A percentile compares a stretch with the other conserved stretches of the same genome.
These are phyloP conservation scores for Polytrichum formosum DNA, from an alignment of 225 moss, liverwort and hornwort genomes.

Conservation along the genomic window DNA sequence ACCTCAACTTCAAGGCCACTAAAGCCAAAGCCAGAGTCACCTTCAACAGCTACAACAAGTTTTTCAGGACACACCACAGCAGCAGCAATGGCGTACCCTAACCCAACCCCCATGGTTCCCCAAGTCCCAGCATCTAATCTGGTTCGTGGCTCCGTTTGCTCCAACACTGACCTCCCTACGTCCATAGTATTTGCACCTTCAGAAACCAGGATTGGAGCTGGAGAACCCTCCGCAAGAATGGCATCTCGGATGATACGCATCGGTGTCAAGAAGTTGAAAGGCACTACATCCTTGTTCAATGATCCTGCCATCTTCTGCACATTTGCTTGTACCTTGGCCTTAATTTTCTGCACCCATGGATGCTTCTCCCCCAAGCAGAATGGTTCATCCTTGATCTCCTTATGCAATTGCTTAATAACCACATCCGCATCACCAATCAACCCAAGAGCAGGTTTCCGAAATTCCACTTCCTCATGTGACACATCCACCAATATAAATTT, in stretches of 20 bases:
- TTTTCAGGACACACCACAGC: conserved; percentile 78
- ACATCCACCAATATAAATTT: conserved; percentile 90
- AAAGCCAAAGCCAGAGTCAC: conserved; percentile 97
- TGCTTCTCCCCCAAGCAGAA: conserved; percentile 72
- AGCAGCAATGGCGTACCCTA: conserved; percentile 94
- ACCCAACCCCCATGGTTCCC: conserved; percentile 98
- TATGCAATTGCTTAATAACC: conserved; percentile 63
- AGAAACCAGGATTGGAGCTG: conserved; percentile 89
- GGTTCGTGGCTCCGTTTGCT: conserved; percentile 86
- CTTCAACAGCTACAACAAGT: conserved; percentile 94
- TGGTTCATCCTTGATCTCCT: conserved; percentile 84
- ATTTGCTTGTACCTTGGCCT: conserved; percentile 65
- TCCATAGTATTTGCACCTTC: conserved; percentile 99
- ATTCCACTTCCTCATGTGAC: conserved; percentile 54
- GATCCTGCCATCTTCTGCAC: conserved; percentile 64
- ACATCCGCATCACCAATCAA: conserved; percentile 80
- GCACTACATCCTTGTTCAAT: conserved; percentile 76
- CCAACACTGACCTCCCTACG: conserved; percentile 78
- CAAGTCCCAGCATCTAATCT: conserved; percentile 97
- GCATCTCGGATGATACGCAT: conserved; percentile 94
- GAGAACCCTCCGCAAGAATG: conserved; percentile 74
- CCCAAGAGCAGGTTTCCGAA: conserved; percentile 78
- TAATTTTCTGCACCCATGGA: conserved; percentile 78
- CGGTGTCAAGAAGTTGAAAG: conserved; percentile 90
- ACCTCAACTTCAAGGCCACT: conserved; percentile 99